Evolutionary conservation across 2,329 filamentous ascomycete genomes (phyloP).

Genomic region (Colletotrichum tropicicola): DNA sequence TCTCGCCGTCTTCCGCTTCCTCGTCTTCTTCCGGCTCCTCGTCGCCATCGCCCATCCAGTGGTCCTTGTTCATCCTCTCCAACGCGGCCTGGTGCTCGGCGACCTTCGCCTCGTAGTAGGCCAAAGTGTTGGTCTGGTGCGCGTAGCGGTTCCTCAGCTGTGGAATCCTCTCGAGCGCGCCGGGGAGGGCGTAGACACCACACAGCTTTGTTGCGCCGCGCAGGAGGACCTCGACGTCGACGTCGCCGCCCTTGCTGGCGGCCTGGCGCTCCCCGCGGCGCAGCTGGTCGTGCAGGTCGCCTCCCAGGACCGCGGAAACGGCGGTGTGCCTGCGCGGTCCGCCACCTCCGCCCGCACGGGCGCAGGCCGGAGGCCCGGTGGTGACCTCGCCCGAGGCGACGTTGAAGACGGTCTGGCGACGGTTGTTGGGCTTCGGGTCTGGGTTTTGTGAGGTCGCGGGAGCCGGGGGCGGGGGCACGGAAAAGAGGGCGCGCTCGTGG

Average conservation of each 20-base stretch:
- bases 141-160: constrained; percentile 76
- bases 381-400: constrained; percentile 71
- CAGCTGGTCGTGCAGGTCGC: constrained; percentile 86
- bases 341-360: constrained; percentile 33
- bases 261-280: constrained; percentile 59
- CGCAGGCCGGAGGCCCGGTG: constrained; percentile 51
- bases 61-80: constrained; percentile 75
- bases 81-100: constrained; percentile 79
- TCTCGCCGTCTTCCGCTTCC: constrained; percentile 43
- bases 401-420: constrained; percentile 73
- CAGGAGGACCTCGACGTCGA: constrained; percentile 88
- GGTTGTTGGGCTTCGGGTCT: constrained; percentile 52
- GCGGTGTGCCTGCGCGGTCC: constrained; percentile 78
- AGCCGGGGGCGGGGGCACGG: constrained; percentile 77
- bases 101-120: constrained; percentile 83
- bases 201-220: constrained; percentile 90
- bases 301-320: constrained; percentile 88
- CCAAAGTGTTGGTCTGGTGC: constrained; percentile 76
- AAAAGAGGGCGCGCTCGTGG: constrained; percentile 95
- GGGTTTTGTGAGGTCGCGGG: constrained; percentile 48
- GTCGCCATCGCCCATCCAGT: constrained; percentile 63
- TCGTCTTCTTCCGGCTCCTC: constrained; percentile 61
- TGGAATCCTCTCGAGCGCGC: constrained; percentile 80
- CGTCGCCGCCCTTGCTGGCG: constrained; percentile 67
- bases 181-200: constrained; percentile 84